A percentile compares a stretch with the other conserved stretches of the same genome.
phyloP scores from a whole-genome alignment of 768 basidiomycete species.

The Xerocomus potaroensis region DNA sequence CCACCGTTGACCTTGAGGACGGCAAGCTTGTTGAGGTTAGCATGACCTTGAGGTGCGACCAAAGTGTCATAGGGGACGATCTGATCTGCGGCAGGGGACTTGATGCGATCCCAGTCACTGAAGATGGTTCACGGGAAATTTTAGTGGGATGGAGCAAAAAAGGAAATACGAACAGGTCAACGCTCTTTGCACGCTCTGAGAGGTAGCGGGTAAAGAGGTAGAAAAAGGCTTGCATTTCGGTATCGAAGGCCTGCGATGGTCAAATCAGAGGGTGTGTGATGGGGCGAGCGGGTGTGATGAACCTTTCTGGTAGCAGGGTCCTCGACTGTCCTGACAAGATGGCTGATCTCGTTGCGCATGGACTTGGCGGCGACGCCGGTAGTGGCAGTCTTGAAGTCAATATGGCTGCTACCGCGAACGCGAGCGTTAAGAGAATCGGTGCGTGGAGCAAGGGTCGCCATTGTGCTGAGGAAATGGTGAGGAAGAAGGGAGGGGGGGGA shows the following conservation, averaged over 20 bases:
- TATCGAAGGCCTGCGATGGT: slow-evolving; percentile 56
- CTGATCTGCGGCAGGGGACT: slow-evolving; percentile 60
- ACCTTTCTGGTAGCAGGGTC: slow-evolving; percentile 84
- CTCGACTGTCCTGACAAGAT: slow-evolving; percentile 82
- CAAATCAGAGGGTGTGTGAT: slow-evolving; percentile 15
- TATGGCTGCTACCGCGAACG: slow-evolving; percentile 72
- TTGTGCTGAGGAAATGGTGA: slow-evolving; percentile 38
- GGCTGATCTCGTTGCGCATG: slow-evolving; percentile 97
- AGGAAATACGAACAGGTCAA: slow-evolving; percentile 56
- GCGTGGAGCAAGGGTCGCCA: slow-evolving; percentile 54
- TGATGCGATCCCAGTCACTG: slow-evolving; percentile 45
- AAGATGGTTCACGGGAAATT: slow-evolving; percentile 1
- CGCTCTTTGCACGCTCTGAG: slow-evolving; percentile 59
- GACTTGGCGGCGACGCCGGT: slow-evolving; percentile 92
- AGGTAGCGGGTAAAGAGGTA: slow-evolving; percentile 79
- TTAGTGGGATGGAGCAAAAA: slow-evolving; percentile 6
- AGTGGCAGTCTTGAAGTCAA: slow-evolving; percentile 97
- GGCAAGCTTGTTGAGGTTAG: slow-evolving; percentile 63
- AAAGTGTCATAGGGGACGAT: slow-evolving; percentile 57
- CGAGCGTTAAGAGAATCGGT: slow-evolving; percentile 67
- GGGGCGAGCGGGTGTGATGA: slow-evolving; percentile 4
- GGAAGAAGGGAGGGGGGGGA: slow-evolving; percentile 12
- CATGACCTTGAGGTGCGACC: slow-evolving; percentile 38
- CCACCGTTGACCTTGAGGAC: slow-evolving; percentile 79
- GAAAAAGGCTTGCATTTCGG: slow-evolving; percentile 85